A percentile compares a stretch with the other conserved stretches of the same genome.
These are phyloP conservation scores for Cladosporium halotolerans DNA, from an alignment of 2,329 filamentous ascomycete genomes.

Conservation along the genomic window DNA sequence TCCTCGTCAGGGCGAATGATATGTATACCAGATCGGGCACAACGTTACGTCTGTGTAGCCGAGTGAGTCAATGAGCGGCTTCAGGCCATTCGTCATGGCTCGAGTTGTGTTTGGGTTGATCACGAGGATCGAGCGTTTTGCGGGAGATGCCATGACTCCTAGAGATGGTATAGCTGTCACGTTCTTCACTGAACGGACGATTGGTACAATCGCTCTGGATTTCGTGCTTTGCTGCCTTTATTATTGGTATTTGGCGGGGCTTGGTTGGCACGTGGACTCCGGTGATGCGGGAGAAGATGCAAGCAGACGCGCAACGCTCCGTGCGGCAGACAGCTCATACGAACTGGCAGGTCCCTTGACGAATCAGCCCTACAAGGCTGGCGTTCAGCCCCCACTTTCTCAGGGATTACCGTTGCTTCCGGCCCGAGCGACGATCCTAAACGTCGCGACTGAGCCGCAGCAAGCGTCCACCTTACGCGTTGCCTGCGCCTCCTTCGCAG, in stretches of 20 bases:
- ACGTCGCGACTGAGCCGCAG: slow-evolving; percentile 3
- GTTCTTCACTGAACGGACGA: too few species aligned
- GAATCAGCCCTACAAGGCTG: too few species aligned
- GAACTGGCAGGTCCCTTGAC: too few species aligned
- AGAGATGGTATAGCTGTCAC: too few species aligned
- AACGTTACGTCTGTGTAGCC: slow-evolving; percentile 37
- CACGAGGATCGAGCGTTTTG: slow-evolving; percentile 47
- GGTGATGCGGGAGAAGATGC: too few species aligned
- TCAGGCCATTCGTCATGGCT: slow-evolving; percentile 64
- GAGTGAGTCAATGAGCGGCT: slow-evolving; percentile 42
- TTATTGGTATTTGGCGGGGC: too few species aligned
- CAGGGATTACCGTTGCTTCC: not conserved
- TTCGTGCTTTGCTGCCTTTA: too few species aligned
- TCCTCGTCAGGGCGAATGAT: not conserved
- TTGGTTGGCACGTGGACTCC: too few species aligned
- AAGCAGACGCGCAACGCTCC: too few species aligned
- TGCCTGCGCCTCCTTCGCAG: not conserved
- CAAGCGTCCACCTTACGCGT: slow-evolving; percentile 1
- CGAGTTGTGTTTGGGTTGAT: slow-evolving; percentile 74
- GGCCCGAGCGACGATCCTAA: not conserved
- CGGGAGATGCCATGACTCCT: not conserved
- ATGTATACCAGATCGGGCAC: not conserved
- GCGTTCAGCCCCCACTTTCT: too few species aligned
- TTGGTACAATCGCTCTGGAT: too few species aligned
- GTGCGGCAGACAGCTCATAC: too few species aligned